Base-by-base conservation (phyloP, 768 basidiomycete genomes). In the Lentinus brumalis region DNA sequence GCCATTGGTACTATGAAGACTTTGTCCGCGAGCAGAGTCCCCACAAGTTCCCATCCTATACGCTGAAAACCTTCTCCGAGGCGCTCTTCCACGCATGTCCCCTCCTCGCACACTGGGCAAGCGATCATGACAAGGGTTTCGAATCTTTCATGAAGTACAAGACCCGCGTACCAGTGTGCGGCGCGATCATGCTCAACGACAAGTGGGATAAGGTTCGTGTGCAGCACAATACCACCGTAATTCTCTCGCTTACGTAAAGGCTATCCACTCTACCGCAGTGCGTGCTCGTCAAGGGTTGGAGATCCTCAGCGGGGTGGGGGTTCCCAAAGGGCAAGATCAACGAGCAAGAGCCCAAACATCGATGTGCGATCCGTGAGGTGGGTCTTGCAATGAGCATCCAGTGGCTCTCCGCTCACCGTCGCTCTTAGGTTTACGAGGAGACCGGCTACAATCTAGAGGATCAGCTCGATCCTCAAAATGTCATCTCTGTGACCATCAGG, bases 281-380 rank as follows among this genome's bases (percentile, higher is more conserved):
- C 70, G 81, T 99, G n/a, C 83, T 99, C 61, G 97, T 99, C 60
- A 95, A 97, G 75, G 97, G 97, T 7, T 98, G 94, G 94, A 98
- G 97, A 74, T 86, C 93, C 39, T 92, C 89, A 18, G 92, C 97
- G 2, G 93, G 94, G 7, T 99, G 97, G 97, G 91, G 94, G n/a
- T 99, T 98, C 75, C 97, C 97, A 7, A 92, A 96, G 72, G 97
- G 97, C n/a, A 99, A 99, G 77, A 98, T 98, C 74, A 99, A 99
- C 69, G 89, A 96, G 72, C 85, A 91, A 61, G 97, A 99, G 72
- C 86, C 89, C 8, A 84, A 88, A 57, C 82, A 83, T 51, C 83
- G 81, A 56, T 99, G 97, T 75, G 97, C 96, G 2, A 82, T 92
- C 56, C 87, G 97, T 73, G 97, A 99, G 79, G 96, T 96, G 63